Evolutionary conservation across 192 early-diverging fungal species (phyloP).

Genomic region (Coemansia sp.): DNA sequence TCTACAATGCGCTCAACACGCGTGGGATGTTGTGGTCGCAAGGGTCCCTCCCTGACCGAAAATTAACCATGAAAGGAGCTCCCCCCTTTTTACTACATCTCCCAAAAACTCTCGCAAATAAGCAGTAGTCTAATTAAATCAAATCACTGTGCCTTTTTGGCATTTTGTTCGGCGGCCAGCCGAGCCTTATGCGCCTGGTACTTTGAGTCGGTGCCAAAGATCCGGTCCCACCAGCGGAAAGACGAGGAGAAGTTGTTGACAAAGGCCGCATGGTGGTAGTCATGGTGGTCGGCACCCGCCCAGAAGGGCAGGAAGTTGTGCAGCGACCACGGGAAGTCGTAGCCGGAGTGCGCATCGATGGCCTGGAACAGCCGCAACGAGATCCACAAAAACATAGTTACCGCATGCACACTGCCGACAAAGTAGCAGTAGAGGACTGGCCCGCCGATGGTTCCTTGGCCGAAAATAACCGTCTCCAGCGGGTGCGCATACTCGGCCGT

Average conservation of each 20-base stretch:
- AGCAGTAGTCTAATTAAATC: too few species aligned
- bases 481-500: constrained; percentile 91
- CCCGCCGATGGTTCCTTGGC: constrained; percentile 79
- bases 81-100: too few species aligned
- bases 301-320: constrained; percentile 83
- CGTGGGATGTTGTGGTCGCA: too few species aligned
- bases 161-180: constrained; percentile 17
- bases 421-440: constrained; percentile 69
- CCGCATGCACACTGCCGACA: constrained; percentile 70
- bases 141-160: not conserved
- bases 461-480: constrained; percentile 79
- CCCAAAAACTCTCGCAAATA: too few species aligned
- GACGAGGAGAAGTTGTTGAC: constrained; percentile 77
- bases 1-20: too few species aligned
- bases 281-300: constrained; percentile 91
- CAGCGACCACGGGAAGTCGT: constrained; percentile 93
- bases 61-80: too few species aligned
- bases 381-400: constrained; percentile 87
- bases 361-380: constrained; percentile 75
- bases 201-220: constrained; percentile 81
- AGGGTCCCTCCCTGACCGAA: too few species aligned
- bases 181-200: constrained; percentile 61
- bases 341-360: constrained; percentile 89
- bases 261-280: constrained; percentile 86
- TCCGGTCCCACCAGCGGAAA: constrained; percentile 89